Conservation (phyloP, 2,329 filamentous ascomycete genomes). For the Graphium sp. region DNA sequence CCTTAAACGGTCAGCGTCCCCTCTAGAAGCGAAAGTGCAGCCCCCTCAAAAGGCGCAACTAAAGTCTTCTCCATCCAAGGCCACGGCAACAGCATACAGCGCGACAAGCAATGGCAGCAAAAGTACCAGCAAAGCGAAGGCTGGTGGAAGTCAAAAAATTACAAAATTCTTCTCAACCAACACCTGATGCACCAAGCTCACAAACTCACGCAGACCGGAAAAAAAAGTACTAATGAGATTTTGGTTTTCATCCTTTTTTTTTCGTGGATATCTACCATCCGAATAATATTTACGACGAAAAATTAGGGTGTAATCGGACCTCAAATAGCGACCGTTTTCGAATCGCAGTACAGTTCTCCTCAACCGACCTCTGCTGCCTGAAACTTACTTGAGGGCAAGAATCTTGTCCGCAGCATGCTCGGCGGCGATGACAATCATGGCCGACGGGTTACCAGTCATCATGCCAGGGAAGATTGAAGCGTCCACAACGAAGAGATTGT, state of each 20-base stretch:
- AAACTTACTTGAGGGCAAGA: constrained; percentile 5
- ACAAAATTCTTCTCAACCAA: constrained; percentile 2
- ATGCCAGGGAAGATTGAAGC: constrained; percentile 54
- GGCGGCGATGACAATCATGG: constrained; percentile 45
- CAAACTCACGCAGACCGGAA: no score
- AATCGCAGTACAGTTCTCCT: no score
- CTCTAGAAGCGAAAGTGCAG: not conserved
- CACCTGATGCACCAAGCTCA: no score
- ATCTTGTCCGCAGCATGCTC: constrained; percentile 35
- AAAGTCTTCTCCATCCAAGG: constrained; percentile 1
- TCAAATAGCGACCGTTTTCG: no score
- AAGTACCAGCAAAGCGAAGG: not conserved
- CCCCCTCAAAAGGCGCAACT: not conserved
- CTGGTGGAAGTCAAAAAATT: constrained; percentile 2
- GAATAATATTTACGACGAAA: no score
- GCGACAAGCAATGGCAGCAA: not conserved
- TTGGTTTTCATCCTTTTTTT: no score
- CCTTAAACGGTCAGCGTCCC: constrained; percentile 1
- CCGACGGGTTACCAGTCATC: constrained; percentile 50
- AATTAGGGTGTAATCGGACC: no score
- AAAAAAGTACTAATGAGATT: no score
- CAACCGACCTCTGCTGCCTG: no score
- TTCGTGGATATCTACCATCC: no score
- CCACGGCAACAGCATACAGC: not conserved
- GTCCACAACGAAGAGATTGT: constrained; percentile 54